A percentile compares a stretch with the other conserved stretches of the same genome.
Conservation (phyloP, 2,329 filamentous ascomycete species). For the Monilinia polystroma region DNA sequence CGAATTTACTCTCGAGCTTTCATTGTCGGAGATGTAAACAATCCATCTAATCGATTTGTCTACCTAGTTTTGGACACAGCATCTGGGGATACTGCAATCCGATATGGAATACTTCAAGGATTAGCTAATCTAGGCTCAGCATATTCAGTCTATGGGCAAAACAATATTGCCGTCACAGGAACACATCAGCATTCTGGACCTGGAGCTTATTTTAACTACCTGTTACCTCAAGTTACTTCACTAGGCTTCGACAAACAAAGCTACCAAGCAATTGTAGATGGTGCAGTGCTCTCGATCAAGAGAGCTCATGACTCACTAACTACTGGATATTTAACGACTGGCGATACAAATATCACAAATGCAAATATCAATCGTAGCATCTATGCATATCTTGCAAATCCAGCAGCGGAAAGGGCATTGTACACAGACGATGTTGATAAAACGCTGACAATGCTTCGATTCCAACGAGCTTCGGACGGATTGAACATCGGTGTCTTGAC, state of each 20-base stretch:
- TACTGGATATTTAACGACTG: constrained; percentile 67
- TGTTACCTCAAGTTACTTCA: constrained; percentile 86
- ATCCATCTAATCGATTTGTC: constrained; percentile 70
- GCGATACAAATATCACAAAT: constrained; percentile 65
- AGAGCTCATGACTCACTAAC: constrained; percentile 71
- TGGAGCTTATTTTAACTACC: constrained; percentile 89
- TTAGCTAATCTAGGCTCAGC: constrained; percentile 66
- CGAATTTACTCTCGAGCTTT: constrained; percentile 88
- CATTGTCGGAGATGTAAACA: constrained; percentile 69
- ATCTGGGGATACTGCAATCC: constrained; percentile 82
- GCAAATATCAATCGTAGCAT: constrained; percentile 87
- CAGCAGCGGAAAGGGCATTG: constrained; percentile 66
- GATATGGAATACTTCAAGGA: constrained; percentile 79
- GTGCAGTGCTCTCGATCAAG: constrained; percentile 75
- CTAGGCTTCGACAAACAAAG: constrained; percentile 81
- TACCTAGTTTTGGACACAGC: constrained; percentile 86
- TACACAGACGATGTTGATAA: constrained; percentile 68
- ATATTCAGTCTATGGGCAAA: constrained; percentile 71
- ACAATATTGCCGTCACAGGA: constrained; percentile 84
- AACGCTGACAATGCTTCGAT: constrained; percentile 74
- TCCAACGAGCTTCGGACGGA: constrained; percentile 69
- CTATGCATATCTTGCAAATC: constrained; percentile 84
- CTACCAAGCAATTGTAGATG: constrained; percentile 87
- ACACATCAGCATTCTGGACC: constrained; percentile 91
- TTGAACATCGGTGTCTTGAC: constrained; percentile 78